These are phyloP conservation scores for Annulohypoxylon nitens DNA, from an alignment of 495 filamentous ascomycete species.

Conservation along the genomic window DNA sequence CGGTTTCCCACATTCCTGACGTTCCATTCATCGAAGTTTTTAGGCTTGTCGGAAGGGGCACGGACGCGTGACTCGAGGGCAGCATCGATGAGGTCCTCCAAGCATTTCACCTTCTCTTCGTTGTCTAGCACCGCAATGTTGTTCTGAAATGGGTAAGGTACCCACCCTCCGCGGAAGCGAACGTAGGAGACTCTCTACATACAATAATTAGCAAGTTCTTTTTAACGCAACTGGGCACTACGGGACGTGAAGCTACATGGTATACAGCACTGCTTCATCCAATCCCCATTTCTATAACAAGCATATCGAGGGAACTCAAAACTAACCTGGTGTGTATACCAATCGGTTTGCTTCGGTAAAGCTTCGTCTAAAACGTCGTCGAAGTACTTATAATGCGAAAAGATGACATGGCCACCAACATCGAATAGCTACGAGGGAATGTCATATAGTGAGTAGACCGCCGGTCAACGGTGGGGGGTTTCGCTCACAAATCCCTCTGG, in stretches of 20 bases:
- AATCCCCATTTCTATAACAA: no score
- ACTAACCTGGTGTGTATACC: slow-evolving; percentile 95
- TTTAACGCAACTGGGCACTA: no score
- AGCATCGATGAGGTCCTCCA: slow-evolving; percentile 97
- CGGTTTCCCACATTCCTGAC: slow-evolving; percentile 90
- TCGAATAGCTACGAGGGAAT: slow-evolving; percentile 84
- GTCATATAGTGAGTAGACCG: slow-evolving; percentile 38
- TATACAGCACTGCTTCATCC: no score
- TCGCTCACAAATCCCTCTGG: slow-evolving; percentile 95
- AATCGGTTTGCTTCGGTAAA: slow-evolving; percentile 91
- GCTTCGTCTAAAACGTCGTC: slow-evolving; percentile 98
- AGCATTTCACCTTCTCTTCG: slow-evolving; percentile 93
- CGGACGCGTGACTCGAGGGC: slow-evolving; percentile 77
- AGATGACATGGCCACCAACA: slow-evolving; percentile 99
- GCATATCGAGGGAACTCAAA: no score
- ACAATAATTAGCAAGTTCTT: no score
- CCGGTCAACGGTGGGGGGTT: slow-evolving; percentile 6
- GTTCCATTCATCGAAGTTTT: slow-evolving; percentile 99
- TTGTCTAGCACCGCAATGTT: slow-evolving; percentile 99
- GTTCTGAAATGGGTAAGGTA: slow-evolving; percentile 99
- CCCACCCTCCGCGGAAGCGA: slow-evolving; percentile 94
- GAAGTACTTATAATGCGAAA: slow-evolving; percentile 99
- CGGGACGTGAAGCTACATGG: no score
- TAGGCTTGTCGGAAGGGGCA: slow-evolving; percentile 88
- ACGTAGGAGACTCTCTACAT: slow-evolving; percentile 81